These are phyloP conservation scores for Priceomyces fermenticarens DNA, from an alignment of 805 yeast species.

Conservation along the genomic window DNA sequence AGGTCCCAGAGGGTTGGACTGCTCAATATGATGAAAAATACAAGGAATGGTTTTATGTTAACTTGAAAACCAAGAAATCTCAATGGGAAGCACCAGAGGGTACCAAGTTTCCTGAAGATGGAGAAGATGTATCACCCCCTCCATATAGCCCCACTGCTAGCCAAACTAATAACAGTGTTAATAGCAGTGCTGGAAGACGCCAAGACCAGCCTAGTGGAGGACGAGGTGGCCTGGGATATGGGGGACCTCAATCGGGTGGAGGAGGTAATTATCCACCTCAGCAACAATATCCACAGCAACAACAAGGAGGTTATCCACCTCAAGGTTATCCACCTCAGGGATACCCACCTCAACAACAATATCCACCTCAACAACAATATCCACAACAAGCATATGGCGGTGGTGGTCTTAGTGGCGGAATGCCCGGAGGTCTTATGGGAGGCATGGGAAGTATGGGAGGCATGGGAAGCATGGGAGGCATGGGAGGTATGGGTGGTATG, in stretches of 20 bases:
- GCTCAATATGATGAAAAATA: conserved; percentile 71
- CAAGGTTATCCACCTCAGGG: conserved; percentile 25
- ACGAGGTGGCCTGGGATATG: not conserved
- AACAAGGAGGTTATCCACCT: conserved; percentile 17
- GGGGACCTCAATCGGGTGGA: not conserved
- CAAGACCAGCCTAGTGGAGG: not conserved
- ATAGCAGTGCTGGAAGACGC: not conserved
- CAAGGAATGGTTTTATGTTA: conserved; percentile 77
- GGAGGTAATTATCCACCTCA: not conserved
- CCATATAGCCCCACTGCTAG: conserved; percentile 24
- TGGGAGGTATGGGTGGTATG: conserved; percentile 7
- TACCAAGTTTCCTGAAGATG: conserved; percentile 33
- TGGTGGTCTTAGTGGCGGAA: too few species aligned
- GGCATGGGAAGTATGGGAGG: too few species aligned
- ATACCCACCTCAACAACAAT: conserved; percentile 22
- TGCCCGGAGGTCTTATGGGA: conserved; percentile 6
- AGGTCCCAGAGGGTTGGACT: conserved; percentile 68
- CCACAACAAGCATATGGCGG: conserved; percentile 8
- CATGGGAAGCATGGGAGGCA: conserved; percentile 3
- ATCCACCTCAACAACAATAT: conserved; percentile 27
- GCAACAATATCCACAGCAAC: conserved; percentile 6
- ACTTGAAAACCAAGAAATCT: conserved; percentile 65
- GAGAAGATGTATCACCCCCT: conserved; percentile 41
- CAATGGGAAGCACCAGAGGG: conserved; percentile 85
- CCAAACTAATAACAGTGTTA: not conserved